Evolutionary conservation across 257 asterid species (phyloP).

Genomic region (Petunia secreta): DNA sequence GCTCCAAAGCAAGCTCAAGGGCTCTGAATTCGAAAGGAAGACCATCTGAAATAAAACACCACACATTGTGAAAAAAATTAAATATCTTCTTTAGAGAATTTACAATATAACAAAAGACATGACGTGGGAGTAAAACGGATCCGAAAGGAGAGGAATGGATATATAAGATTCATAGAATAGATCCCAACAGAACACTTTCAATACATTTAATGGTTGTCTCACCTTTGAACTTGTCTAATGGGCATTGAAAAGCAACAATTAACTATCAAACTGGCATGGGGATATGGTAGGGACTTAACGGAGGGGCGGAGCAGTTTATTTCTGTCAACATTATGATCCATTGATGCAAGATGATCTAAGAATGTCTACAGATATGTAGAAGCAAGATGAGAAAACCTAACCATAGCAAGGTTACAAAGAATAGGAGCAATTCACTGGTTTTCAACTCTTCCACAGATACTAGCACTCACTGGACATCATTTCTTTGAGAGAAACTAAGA

Average conservation of each 20-base stretch:
- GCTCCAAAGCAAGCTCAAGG: slow-evolving; percentile 94
- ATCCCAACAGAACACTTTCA: neutral
- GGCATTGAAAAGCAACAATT: neutral
- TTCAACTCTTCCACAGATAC: slow-evolving; percentile 1
- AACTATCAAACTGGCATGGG: neutral
- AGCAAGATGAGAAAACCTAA: neutral
- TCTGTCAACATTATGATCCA: neutral
- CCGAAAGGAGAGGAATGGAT: neutral
- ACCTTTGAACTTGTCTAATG: neutral
- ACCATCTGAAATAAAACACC: slow-evolving; percentile 67
- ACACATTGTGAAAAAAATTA: neutral
- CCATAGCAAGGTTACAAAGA: neutral
- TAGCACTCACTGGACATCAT: neutral
- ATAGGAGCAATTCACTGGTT: neutral
- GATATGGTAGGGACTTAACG: neutral
- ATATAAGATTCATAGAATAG: neutral
- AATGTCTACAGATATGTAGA: neutral
- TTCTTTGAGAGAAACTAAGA: neutral
- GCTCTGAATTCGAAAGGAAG: slow-evolving; percentile 97
- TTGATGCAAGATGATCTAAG: slow-evolving; percentile 6
- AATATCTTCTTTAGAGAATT: neutral
- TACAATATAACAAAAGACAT: slow-evolving; percentile 5
- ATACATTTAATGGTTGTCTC: neutral
- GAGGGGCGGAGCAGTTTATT: neutral
- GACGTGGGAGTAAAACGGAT: neutral